Percentiles rank a stretch among this genome's conserved stretches.
Evolutionary conservation across 352 stramenopile species (phyloP).

Genomic region (Pythium chondricola): DNA sequence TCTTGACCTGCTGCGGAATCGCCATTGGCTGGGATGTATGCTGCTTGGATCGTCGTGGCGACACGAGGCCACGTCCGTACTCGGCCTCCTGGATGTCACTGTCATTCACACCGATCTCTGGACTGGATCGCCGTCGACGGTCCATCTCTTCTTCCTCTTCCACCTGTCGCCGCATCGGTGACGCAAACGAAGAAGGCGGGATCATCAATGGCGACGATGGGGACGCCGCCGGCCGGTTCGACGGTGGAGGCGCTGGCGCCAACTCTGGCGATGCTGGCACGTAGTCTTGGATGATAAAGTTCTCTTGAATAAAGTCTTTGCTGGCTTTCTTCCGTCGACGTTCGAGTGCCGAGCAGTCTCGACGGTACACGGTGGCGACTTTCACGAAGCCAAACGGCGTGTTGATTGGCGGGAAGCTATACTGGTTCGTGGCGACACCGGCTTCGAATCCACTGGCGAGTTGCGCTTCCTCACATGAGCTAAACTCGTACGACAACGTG

Average conservation of each 20-base stretch:
- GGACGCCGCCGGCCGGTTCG: neutral
- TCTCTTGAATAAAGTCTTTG: constrained; percentile 58
- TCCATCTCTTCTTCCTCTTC: neutral
- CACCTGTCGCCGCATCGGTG: neutral
- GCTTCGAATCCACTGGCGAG: constrained; percentile 27
- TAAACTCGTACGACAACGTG: constrained; percentile 44
- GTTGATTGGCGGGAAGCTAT: constrained; percentile 72
- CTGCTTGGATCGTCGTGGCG: too few species aligned
- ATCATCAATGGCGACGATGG: neutral
- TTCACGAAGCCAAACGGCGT: constrained; percentile 76
- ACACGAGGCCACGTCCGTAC: constrained; percentile 5
- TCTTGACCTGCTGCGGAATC: constrained; percentile 54
- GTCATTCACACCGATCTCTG: constrained; percentile 28
- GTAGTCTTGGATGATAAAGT: constrained; percentile 85
- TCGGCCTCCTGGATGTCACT: neutral
- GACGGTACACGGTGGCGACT: constrained; percentile 56
- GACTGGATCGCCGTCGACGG: constrained; percentile 31
- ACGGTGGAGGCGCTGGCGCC: neutral
- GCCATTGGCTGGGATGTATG: constrained; percentile 78
- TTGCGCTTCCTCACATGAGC: constrained; percentile 13
- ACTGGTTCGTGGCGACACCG: constrained; percentile 41
- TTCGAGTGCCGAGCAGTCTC: constrained; percentile 43
- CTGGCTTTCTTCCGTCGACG: constrained; percentile 24
- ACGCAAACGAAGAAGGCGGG: neutral
- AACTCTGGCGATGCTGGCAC: constrained; percentile 59